Evolutionary conservation across 2,329 filamentous ascomycete species (phyloP).

Genomic region (Microcyclospora pomicola): DNA sequence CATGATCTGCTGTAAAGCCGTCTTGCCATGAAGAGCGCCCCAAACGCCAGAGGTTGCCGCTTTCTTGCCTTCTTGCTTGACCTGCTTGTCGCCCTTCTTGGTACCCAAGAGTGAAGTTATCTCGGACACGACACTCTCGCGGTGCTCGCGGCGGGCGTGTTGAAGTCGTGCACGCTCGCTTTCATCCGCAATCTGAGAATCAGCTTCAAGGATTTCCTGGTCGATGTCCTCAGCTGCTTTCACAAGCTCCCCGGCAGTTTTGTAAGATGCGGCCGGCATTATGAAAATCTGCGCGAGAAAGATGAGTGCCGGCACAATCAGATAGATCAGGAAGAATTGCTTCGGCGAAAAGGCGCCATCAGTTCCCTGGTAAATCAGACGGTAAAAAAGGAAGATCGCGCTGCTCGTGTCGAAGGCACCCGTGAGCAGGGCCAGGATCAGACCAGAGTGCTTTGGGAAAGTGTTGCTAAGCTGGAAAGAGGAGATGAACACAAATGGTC

Average conservation of each 20-base stretch:
- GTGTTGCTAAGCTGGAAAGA: constrained; percentile 37
- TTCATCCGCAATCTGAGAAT: constrained; percentile 39
- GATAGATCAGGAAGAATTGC: constrained; percentile 35
- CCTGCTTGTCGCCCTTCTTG: constrained; percentile 48
- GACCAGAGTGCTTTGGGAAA: constrained; percentile 34
- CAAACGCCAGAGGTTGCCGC: constrained; percentile 65
- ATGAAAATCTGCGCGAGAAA: constrained; percentile 29
- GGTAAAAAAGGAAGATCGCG: constrained; percentile 35
- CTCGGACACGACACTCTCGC: constrained; percentile 51
- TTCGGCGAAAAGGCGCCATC: constrained; percentile 29
- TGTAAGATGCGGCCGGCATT: constrained; percentile 36
- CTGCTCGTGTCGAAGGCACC: constrained; percentile 34
- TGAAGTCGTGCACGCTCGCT: constrained; percentile 43
- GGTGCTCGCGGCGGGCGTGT: constrained; percentile 36
- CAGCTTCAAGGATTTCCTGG: constrained; percentile 36
- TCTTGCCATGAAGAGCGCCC: constrained; percentile 66
- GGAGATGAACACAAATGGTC: constrained; percentile 38
- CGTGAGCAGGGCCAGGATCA: constrained; percentile 35
- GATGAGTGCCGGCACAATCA: constrained; percentile 32
- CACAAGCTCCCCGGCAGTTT: constrained; percentile 62
- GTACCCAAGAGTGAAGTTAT: constrained; percentile 62
- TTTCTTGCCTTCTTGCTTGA: constrained; percentile 51
- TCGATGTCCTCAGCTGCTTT: constrained; percentile 47
- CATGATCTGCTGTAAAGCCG: constrained; percentile 57
- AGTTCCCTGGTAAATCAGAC: constrained; percentile 32